phyloP scores from a whole-genome alignment of 305 asterid species.

The Fraxinus xanthoxyloides region DNA sequence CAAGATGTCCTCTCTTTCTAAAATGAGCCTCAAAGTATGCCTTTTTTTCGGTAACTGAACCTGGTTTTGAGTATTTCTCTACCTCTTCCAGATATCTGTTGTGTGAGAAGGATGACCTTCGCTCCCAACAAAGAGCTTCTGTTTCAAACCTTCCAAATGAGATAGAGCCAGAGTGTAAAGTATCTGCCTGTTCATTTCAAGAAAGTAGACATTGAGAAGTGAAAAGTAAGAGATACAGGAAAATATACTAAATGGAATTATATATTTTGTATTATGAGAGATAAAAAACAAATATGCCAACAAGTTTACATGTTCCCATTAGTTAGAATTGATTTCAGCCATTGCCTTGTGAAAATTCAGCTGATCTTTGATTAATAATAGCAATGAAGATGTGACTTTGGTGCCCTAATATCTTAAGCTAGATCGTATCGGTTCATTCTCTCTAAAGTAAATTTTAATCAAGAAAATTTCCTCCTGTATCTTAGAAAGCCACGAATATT shows the following conservation, averaged over 20 bases:
- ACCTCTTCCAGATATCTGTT: conserved; percentile 88
- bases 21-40: conserved; percentile 88
- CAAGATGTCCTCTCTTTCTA: conserved; percentile 48
- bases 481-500: not conserved
- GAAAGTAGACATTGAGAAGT: conserved; percentile 6
- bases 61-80: conserved; percentile 80
- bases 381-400: not conserved
- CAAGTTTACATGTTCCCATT: not conserved
- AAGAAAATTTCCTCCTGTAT: not conserved
- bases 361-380: not conserved
- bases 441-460: not conserved
- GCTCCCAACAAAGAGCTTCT: conserved; percentile 84
- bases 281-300: not conserved
- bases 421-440: not conserved
- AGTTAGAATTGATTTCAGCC: not conserved
- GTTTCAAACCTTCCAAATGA: conserved; percentile 80
- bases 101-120: conserved; percentile 78
- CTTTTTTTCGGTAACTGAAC: conserved; percentile 74
- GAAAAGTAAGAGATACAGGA: not conserved
- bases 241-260: not conserved
- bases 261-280: not conserved
- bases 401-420: not conserved
- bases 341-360: not conserved
- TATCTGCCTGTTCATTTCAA: conserved; percentile 51
- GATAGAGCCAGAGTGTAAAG: conserved; percentile 73